Evolutionary conservation across 768 basidiomycete genomes (phyloP).

Genomic region (Naematelia encephala): DNA sequence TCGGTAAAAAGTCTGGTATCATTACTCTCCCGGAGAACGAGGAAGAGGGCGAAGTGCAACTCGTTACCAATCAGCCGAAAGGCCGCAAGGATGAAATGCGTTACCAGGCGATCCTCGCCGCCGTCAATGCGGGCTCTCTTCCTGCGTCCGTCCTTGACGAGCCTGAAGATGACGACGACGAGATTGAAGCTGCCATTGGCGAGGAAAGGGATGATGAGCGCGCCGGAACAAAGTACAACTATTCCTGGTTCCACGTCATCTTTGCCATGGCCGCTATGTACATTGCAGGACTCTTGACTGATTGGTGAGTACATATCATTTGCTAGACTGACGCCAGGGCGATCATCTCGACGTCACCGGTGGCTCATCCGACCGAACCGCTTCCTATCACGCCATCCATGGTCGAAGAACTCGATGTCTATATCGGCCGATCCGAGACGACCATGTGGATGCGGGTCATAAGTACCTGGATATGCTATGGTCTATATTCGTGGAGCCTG

Average conservation of each 20-base stretch:
- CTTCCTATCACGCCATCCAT: conserved; percentile 20
- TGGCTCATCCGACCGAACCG: conserved; percentile 37
- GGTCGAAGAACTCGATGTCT: conserved; percentile 56
- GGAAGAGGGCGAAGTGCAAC: conserved; percentile 56
- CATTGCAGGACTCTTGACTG: conserved; percentile 91
- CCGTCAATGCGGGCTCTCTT: conserved; percentile 93
- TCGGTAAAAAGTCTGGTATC: conserved; percentile 63
- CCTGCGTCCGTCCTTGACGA: conserved; percentile 85
- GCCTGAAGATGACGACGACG: conserved; percentile 66
- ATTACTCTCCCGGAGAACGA: conserved; percentile 63
- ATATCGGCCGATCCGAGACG: conserved; percentile 89
- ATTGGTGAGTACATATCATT: too few species aligned
- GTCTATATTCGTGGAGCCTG: conserved; percentile 50
- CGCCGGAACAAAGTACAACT: conserved; percentile 94
- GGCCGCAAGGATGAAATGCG: conserved; percentile 75
- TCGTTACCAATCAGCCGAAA: conserved; percentile 77
- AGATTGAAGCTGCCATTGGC: conserved; percentile 55
- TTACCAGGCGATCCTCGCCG: conserved; percentile 90
- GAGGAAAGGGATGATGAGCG: conserved; percentile 89
- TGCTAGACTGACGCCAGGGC: conserved; percentile 44
- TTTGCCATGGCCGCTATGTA: conserved; percentile 97
- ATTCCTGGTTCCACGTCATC: conserved; percentile 98
- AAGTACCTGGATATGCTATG: conserved; percentile 82
- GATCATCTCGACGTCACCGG: conserved; percentile 47
- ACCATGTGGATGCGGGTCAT: conserved; percentile 99